Evolutionary conservation across 352 stramenopile genomes (phyloP).

Genomic region (Globisporangium spiculum): DNA sequence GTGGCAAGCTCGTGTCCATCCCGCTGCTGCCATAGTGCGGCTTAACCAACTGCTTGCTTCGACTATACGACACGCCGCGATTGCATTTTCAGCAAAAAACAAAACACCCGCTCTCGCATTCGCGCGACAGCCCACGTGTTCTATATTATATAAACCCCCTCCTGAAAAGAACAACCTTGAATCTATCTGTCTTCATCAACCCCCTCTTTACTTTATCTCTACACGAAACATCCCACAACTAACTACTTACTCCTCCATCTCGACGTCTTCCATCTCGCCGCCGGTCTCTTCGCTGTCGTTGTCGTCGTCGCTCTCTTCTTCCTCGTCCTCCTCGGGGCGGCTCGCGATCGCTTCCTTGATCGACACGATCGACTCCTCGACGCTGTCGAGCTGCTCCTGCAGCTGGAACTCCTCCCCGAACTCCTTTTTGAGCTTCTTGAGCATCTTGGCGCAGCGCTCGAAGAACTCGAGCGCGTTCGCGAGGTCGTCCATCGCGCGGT

Average conservation of each 20-base stretch:
- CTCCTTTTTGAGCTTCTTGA: constrained; percentile 79
- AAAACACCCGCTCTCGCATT: not conserved
- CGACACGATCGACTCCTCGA: constrained; percentile 57
- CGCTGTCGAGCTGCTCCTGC: constrained; percentile 75
- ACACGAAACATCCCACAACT: constrained; percentile 4
- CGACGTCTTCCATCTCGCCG: constrained; percentile 62
- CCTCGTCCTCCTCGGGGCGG: constrained; percentile 49
- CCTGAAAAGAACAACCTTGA: constrained; percentile 19
- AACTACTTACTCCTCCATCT: constrained; percentile 68
- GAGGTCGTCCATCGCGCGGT: constrained; percentile 83
- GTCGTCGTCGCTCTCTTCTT: constrained; percentile 46
- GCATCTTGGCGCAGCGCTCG: constrained; percentile 73
- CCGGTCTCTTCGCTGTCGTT: constrained; percentile 25
- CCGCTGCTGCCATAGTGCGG: constrained; percentile 29
- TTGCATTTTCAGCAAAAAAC: constrained; percentile 22
- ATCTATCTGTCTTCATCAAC: constrained; percentile 18
- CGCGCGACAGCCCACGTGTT: not conserved
- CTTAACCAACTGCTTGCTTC: not conserved
- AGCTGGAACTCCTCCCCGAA: constrained; percentile 71
- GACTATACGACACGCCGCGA: not conserved
- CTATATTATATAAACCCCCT: constrained; percentile 31
- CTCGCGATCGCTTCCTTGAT: constrained; percentile 57
- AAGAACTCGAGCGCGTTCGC: constrained; percentile 84
- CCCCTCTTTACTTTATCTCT: constrained; percentile 20
- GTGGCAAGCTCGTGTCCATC: constrained; percentile 49